phyloP scores from a whole-genome alignment of 768 basidiomycete genomes.

The Mycena epipterygia region DNA sequence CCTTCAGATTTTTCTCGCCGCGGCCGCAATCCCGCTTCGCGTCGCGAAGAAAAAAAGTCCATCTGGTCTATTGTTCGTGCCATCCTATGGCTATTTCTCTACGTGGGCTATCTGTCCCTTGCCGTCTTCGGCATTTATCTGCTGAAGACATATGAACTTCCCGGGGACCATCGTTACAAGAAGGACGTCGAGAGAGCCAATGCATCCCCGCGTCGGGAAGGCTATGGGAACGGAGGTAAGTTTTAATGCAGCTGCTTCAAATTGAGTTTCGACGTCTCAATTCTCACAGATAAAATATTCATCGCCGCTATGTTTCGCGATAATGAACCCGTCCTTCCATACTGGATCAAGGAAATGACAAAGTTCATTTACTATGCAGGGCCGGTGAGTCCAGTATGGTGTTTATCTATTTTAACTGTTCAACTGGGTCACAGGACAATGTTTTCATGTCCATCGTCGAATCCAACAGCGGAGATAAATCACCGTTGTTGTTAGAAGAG shows the following conservation, averaged over 20 bases:
- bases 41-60: no score
- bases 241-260: not conserved
- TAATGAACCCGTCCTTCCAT: slow-evolving; percentile 52
- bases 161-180: not conserved
- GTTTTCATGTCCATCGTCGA: slow-evolving; percentile 43
- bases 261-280: not conserved
- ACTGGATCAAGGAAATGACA: slow-evolving; percentile 53
- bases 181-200: not conserved
- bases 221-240: not conserved
- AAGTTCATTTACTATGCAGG: slow-evolving; percentile 55
- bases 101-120: no score
- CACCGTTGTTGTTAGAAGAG: slow-evolving; percentile 44
- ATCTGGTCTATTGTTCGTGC: no score
- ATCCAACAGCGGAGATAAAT: slow-evolving; percentile 50
- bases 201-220: not conserved
- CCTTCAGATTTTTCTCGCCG: no score
- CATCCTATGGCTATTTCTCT: no score
- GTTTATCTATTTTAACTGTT: no score
- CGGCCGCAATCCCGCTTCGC: no score
- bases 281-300: slow-evolving; percentile 46
- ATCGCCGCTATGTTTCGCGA: slow-evolving; percentile 59
- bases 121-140: not conserved
- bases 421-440: slow-evolving; percentile 42
- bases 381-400: slow-evolving; percentile 13
- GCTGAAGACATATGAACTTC: not conserved